A percentile compares a stretch with the other conserved stretches of the same genome.
These are phyloP conservation scores for Lichtheimia ramosa DNA, from an alignment of 371 early-diverging fungal genomes.

Conservation along the genomic window DNA sequence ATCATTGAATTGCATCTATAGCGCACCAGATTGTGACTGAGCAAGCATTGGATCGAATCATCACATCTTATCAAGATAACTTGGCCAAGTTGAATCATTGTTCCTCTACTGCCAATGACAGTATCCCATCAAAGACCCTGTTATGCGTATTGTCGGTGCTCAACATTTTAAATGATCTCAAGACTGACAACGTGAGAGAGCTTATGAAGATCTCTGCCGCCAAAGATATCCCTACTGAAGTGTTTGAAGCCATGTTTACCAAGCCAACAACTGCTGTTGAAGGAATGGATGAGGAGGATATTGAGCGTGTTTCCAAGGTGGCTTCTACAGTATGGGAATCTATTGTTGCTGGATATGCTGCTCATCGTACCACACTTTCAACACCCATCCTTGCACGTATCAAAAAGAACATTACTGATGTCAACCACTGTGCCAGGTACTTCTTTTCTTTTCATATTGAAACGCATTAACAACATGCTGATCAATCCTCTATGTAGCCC, in stretches of 20 bases:
- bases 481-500: not conserved
- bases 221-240: conserved; percentile 2
- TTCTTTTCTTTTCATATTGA: not conserved
- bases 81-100: not conserved
- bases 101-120: not conserved
- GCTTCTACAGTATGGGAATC: conserved; percentile 23
- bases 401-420: conserved; percentile 41
- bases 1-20: not conserved
- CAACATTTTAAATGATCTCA: not conserved
- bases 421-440: conserved; percentile 47
- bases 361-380: not conserved
- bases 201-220: not conserved
- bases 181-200: not conserved
- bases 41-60: not conserved
- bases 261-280: conserved; percentile 6
- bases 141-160: too few species aligned
- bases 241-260: conserved; percentile 36
- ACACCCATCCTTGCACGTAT: conserved; percentile 27
- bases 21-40: not conserved
- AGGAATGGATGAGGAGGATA: not conserved
- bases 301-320: conserved; percentile 4
- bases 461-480: not conserved
- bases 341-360: not conserved
- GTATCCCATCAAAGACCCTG: too few species aligned
- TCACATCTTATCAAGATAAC: not conserved